Conservation (phyloP, 2,329 filamentous ascomycete species). For the Penicillium frequentans region DNA sequence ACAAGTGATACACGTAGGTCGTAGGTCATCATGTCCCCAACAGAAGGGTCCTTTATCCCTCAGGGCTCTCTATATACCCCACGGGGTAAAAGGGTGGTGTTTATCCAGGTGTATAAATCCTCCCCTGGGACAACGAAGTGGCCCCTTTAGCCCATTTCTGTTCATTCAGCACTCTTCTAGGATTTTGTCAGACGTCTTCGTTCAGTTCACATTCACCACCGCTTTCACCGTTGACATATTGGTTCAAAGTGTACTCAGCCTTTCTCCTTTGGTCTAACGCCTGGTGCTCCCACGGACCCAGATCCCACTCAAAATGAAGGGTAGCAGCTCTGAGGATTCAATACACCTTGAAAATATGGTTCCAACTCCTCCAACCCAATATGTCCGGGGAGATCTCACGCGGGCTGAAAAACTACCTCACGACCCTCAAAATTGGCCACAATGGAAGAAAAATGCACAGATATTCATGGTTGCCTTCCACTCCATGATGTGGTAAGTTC, state of each 20-base stretch:
- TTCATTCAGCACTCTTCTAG: neutral
- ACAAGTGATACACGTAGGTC: neutral
- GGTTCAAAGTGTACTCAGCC: too few species aligned
- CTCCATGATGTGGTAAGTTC: slow-evolving; percentile 46
- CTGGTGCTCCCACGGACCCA: neutral
- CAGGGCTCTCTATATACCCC: neutral
- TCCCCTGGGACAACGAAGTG: neutral
- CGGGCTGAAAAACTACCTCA: slow-evolving; percentile 1
- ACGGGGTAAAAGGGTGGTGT: neutral
- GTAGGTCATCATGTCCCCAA: neutral
- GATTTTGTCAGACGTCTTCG: neutral
- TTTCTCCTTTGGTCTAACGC: neutral
- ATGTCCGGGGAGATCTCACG: neutral
- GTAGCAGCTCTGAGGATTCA: neutral
- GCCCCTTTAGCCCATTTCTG: neutral
- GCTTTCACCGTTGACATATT: too few species aligned
- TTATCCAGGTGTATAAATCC: neutral
- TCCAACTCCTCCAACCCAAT: neutral
- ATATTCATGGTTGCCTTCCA: slow-evolving; percentile 57
- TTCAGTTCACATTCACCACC: neutral
- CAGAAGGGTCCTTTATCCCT: neutral
- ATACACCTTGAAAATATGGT: neutral
- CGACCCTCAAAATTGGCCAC: slow-evolving; percentile 25
- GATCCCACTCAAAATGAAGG: neutral
- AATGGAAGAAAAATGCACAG: slow-evolving; percentile 46